phyloP scores from a whole-genome alignment of 129 eudicot genomes.

The Kitagawia praeruptora region DNA sequence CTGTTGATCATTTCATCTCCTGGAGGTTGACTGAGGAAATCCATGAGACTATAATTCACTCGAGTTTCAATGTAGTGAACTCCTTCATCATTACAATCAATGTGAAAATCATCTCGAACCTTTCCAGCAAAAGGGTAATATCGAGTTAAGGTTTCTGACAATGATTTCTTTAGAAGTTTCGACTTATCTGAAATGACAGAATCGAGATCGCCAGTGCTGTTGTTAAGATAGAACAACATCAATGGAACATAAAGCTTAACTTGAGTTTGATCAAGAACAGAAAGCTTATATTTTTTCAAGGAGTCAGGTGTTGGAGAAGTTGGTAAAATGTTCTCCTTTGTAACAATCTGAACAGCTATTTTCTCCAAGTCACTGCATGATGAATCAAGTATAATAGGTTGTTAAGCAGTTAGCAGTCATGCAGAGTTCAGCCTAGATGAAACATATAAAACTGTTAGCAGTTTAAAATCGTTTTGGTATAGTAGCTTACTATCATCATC shows the following conservation, averaged over 20 bases:
- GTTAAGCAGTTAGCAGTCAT: too few species aligned
- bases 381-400: too few species aligned
- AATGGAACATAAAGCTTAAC: not conserved
- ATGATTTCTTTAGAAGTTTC: not conserved
- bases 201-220: too few species aligned
- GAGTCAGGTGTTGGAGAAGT: not conserved
- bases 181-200: too few species aligned
- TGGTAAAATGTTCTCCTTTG: not conserved
- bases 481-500: too few species aligned
- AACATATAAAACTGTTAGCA: too few species aligned
- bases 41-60: not conserved
- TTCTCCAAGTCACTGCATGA: too few species aligned
- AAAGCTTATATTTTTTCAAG: not conserved
- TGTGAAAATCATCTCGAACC: not conserved
- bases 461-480: too few species aligned
- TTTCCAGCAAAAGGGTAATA: constrained; percentile 15
- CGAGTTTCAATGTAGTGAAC: not conserved
- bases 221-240: not conserved
- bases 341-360: not conserved
- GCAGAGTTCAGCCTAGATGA: too few species aligned
- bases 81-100: constrained; percentile 10
- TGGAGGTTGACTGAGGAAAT: not conserved
- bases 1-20: not conserved
- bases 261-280: not conserved
- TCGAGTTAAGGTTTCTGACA: not conserved